These are phyloP conservation scores for Hypoxylon lenormandii DNA, from an alignment of 495 filamentous ascomycete species.

Conservation along the genomic window DNA sequence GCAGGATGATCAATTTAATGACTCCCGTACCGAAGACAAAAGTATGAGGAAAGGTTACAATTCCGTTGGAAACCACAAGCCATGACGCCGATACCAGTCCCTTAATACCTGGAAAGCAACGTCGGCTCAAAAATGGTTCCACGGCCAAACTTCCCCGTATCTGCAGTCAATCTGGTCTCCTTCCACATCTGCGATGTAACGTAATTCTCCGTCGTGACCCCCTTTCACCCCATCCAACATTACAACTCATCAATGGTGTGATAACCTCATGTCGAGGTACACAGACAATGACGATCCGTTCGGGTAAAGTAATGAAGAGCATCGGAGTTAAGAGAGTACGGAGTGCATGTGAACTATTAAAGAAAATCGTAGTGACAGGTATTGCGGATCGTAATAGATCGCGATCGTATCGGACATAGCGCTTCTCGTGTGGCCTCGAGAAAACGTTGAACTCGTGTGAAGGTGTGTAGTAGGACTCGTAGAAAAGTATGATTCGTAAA, in stretches of 20 bases:
- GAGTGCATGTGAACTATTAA: constrained; percentile 25
- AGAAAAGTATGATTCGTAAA: constrained; percentile 35
- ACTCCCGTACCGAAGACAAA: constrained; percentile 30
- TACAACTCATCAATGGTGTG: constrained; percentile 22
- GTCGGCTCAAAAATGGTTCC: constrained; percentile 23
- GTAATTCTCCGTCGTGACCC: constrained; percentile 13
- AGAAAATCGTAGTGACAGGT: constrained; percentile 28
- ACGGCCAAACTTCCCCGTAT: constrained; percentile 19
- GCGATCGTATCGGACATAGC: constrained; percentile 39
- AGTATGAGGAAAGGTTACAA: constrained; percentile 29
- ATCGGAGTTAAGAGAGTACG: constrained; percentile 6
- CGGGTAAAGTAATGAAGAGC: neutral
- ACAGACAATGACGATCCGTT: constrained; percentile 3
- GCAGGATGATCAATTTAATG: constrained; percentile 41
- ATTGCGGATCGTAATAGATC: constrained; percentile 34
- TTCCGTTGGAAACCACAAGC: constrained; percentile 31
- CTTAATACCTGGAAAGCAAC: constrained; percentile 32
- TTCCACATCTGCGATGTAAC: constrained; percentile 32
- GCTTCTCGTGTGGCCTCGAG: constrained; percentile 34
- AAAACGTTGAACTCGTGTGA: constrained; percentile 38
- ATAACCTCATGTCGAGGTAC: neutral
- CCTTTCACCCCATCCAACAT: constrained; percentile 12
- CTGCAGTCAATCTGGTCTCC: constrained; percentile 45
- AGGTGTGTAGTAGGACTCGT: constrained; percentile 29
- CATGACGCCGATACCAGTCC: constrained; percentile 34